These are phyloP conservation scores for Hippophae rhamnoides DNA, from an alignment of 306 rosid genomes.

Conservation along the genomic window DNA sequence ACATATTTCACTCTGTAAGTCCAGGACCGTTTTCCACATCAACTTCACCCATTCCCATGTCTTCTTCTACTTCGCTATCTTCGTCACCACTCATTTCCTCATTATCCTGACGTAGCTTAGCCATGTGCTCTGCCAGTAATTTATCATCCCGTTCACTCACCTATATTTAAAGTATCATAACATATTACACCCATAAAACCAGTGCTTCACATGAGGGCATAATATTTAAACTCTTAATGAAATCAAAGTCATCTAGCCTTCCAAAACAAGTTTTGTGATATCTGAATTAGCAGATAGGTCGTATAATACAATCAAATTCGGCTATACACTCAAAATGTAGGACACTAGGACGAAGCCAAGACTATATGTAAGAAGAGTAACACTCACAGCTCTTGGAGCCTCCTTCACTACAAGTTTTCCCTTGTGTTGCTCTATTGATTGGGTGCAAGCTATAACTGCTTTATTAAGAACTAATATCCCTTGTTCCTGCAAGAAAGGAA, in stretches of 20 bases:
- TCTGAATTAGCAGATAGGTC: too few relatives aligned
- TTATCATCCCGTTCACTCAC: conserved; percentile 92
- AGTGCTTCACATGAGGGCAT: neutral
- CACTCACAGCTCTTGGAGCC: conserved; percentile 86
- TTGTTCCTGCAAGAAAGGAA: conserved; percentile 54
- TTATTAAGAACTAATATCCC: conserved; percentile 67
- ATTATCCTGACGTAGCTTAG: conserved; percentile 63
- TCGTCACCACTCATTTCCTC: conserved; percentile 80
- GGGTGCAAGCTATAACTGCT: conserved; percentile 68
- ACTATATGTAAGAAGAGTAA: conserved; percentile 2
- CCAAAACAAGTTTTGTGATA: too few relatives aligned
- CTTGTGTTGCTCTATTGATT: conserved; percentile 74
- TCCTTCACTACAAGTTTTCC: conserved; percentile 86
- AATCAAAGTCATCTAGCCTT: neutral
- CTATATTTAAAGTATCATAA: conserved; percentile 29
- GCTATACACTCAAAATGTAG: neutral
- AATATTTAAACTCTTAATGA: neutral
- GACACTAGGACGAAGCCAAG: neutral
- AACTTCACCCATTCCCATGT: conserved; percentile 88
- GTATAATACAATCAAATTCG: neutral
- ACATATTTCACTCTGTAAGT: conserved; percentile 44
- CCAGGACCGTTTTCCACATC: conserved; percentile 56
- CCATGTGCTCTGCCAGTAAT: conserved; percentile 77
- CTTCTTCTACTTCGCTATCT: conserved; percentile 93
- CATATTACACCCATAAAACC: conserved; percentile 12